phyloP scores from a whole-genome alignment of 768 basidiomycete genomes.

The Rickenella mellea region DNA sequence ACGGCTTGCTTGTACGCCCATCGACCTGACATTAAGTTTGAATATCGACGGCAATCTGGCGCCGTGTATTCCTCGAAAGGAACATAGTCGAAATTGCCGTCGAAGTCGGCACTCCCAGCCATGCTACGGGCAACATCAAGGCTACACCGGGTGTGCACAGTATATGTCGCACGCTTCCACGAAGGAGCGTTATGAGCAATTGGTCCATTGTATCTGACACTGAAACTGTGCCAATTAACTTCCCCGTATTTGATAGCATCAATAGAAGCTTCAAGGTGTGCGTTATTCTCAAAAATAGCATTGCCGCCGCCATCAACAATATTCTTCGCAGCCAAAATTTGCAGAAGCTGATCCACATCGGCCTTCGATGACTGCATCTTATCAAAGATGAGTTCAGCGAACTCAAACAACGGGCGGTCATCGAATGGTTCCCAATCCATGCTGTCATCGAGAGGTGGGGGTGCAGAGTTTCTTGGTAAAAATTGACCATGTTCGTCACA shows the following conservation, averaged over 20 bases:
- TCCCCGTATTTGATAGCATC: no score
- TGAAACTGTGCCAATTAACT: no score
- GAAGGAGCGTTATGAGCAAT: conserved; percentile 13
- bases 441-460: no score
- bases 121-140: conserved; percentile 16
- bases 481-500: no score
- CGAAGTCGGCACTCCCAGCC: conserved; percentile 26
- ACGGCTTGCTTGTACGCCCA: conserved; percentile 32
- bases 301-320: no score
- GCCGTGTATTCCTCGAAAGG: conserved; percentile 19
- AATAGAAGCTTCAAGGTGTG: conserved; percentile 18
- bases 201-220: conserved; percentile 17
- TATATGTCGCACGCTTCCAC: conserved; percentile 23
- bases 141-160: conserved; percentile 25
- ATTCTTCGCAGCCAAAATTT: conserved; percentile 6
- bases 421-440: conserved; percentile 15
- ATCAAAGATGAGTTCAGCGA: conserved; percentile 13
- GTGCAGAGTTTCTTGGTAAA: no score
- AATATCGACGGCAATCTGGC: conserved; percentile 15
- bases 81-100: conserved; percentile 21
- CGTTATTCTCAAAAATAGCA: conserved; percentile 15
- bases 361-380: conserved; percentile 11
- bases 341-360: conserved; percentile 5
- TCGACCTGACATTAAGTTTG: conserved; percentile 31
- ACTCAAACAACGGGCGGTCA: conserved; percentile 11